Evolutionary conservation across 1,139 yeast species (phyloP).

Genomic region (Yamadazyma spencermartinsiae): DNA sequence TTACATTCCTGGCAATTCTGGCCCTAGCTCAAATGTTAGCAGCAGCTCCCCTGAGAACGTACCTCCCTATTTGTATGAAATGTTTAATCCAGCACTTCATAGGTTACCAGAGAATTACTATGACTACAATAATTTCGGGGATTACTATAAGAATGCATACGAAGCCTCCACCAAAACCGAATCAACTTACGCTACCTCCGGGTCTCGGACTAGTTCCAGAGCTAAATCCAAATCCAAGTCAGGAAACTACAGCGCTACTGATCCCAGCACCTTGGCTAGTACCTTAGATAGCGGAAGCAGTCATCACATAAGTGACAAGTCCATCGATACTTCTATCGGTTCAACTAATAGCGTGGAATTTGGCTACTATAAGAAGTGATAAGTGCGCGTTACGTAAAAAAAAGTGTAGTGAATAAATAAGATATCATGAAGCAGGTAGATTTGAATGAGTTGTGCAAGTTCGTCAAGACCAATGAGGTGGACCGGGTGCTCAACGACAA

Average conservation of each 20-base stretch:
- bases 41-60: background rate
- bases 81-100: background rate
- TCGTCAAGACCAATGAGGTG: conserved; percentile 7
- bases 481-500: conserved; percentile 4
- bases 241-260: background rate
- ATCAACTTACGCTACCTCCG: background rate
- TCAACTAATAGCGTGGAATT: background rate
- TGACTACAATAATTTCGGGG: background rate
- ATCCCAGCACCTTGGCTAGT: background rate
- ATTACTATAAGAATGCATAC: background rate
- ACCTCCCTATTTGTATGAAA: background rate
- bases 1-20: conserved; percentile 4
- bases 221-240: background rate
- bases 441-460: conserved; percentile 7
- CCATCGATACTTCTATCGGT: background rate
- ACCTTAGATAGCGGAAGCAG: conserved; percentile 1
- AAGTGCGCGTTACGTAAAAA: background rate
- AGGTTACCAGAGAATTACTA: background rate
- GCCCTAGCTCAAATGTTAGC: too few species aligned
- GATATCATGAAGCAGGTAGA: background rate
- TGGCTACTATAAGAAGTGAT: background rate
- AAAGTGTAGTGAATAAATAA: background rate
- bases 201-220: background rate
- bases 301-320: background rate
- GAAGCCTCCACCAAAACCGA: background rate